phyloP scores from a whole-genome alignment of 371 early-diverging fungal species.

The Mortierella sp. region DNA sequence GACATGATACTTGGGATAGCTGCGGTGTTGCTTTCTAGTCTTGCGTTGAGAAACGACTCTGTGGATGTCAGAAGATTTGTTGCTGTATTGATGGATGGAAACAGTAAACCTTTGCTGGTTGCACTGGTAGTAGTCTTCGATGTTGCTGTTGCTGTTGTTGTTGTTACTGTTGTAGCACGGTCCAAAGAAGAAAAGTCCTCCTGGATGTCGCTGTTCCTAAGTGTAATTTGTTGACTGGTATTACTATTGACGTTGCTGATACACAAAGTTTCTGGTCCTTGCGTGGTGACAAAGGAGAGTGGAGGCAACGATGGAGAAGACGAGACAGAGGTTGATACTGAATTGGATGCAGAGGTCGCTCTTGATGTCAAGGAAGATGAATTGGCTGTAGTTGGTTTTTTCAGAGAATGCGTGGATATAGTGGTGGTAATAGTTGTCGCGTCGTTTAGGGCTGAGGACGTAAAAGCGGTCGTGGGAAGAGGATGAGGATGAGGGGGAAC shows the following conservation, averaged over 20 bases:
- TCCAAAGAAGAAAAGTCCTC: background rate
- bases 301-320: slow-evolving; percentile 4
- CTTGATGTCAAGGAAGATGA: background rate
- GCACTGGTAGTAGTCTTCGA: background rate
- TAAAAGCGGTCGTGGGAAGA: background rate
- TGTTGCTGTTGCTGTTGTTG: background rate
- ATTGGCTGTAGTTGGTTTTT: background rate
- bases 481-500: background rate
- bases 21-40: background rate
- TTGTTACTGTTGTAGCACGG: background rate
- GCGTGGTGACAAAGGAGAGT: background rate
- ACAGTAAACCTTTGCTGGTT: background rate
- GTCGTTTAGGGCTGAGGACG: background rate
- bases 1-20: background rate
- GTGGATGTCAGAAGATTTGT: background rate
- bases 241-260: too few relatives aligned
- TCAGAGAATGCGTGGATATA: background rate
- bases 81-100: background rate
- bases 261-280: background rate
- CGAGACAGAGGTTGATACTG: slow-evolving; percentile 10
- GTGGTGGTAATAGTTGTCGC: background rate
- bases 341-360: background rate
- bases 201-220: background rate
- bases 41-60: background rate
- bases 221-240: background rate